These are phyloP conservation scores for Leccinum variicolor DNA, from an alignment of 768 basidiomycete species.

Conservation along the genomic window DNA sequence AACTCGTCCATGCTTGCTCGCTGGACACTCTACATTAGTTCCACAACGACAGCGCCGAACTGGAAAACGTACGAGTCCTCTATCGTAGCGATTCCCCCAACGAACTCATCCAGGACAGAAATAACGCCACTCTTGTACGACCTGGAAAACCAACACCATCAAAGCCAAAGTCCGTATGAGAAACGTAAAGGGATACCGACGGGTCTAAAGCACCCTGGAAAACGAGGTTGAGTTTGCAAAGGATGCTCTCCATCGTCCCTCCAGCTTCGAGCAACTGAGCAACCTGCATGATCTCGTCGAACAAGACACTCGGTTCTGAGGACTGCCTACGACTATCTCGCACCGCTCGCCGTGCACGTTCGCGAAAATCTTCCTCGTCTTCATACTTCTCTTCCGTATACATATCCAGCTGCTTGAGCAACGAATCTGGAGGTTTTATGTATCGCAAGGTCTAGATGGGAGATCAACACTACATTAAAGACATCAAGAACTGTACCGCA, in stretches of 20 bases:
- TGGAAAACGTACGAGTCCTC: slow-evolving; percentile 56
- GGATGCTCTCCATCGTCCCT: slow-evolving; percentile 49
- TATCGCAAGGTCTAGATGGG: slow-evolving; percentile 64
- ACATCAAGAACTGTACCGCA: not conserved
- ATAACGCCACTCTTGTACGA: slow-evolving; percentile 59
- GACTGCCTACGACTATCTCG: slow-evolving; percentile 21
- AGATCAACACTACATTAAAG: not conserved
- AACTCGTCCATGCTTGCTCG: slow-evolving; percentile 60
- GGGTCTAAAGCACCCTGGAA: slow-evolving; percentile 57
- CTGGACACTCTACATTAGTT: slow-evolving; percentile 36
- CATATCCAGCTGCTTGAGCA: slow-evolving; percentile 77
- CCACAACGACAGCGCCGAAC: not conserved
- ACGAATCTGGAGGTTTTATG: slow-evolving; percentile 66
- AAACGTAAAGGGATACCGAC: slow-evolving; percentile 39
- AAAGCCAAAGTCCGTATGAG: not conserved
- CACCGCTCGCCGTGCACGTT: slow-evolving; percentile 48
- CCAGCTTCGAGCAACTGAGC: slow-evolving; percentile 43
- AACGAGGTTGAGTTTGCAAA: slow-evolving; percentile 53
- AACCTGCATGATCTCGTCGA: slow-evolving; percentile 59
- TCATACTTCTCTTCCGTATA: slow-evolving; percentile 89
- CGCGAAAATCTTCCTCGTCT: slow-evolving; percentile 81
- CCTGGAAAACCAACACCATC: slow-evolving; percentile 34
- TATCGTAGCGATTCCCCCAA: slow-evolving; percentile 55
- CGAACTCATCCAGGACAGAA: slow-evolving; percentile 59
- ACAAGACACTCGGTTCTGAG: slow-evolving; percentile 51